Evolutionary conservation across 306 rosid genomes (phyloP).

Genomic region (Datisca glomerata): DNA sequence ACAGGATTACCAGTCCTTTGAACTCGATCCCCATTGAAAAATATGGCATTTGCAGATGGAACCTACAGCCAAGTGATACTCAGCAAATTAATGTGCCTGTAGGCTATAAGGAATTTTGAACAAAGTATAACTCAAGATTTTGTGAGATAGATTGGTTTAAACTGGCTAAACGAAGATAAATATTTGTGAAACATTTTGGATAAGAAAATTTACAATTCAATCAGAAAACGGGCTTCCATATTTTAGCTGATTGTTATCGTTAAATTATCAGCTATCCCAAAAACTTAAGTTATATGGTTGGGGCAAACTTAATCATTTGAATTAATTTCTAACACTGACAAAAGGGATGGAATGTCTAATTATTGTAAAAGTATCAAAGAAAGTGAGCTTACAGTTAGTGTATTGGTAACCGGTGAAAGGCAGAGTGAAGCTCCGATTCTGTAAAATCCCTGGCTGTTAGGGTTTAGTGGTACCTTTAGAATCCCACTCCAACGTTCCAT

Average conservation of each 20-base stretch:
- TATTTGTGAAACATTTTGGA: background rate
- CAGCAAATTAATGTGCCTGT: background rate
- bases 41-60: constrained; percentile 55
- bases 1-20: constrained; percentile 61
- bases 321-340: too few relatives aligned
- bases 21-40: constrained; percentile 72
- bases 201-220: too few relatives aligned
- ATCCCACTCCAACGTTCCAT: constrained; percentile 85
- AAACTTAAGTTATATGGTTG: too few relatives aligned
- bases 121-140: too few relatives aligned
- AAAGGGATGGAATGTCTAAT: too few relatives aligned
- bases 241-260: too few relatives aligned
- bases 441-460: constrained; percentile 22
- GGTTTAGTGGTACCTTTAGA: constrained; percentile 51
- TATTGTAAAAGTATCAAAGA: too few relatives aligned
- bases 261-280: too few relatives aligned
- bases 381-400: constrained; percentile 34
- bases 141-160: background rate
- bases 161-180: background rate
- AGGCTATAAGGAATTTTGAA: too few relatives aligned
- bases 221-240: too few relatives aligned
- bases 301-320: too few relatives aligned
- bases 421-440: constrained; percentile 78
- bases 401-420: constrained; percentile 40
- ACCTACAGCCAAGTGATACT: constrained; percentile 23